Evolutionary conservation across 2,329 filamentous ascomycete genomes (phyloP), one percentile per base, ranked within the genome.

Genomic region (Exophiala bonariae): DNA sequence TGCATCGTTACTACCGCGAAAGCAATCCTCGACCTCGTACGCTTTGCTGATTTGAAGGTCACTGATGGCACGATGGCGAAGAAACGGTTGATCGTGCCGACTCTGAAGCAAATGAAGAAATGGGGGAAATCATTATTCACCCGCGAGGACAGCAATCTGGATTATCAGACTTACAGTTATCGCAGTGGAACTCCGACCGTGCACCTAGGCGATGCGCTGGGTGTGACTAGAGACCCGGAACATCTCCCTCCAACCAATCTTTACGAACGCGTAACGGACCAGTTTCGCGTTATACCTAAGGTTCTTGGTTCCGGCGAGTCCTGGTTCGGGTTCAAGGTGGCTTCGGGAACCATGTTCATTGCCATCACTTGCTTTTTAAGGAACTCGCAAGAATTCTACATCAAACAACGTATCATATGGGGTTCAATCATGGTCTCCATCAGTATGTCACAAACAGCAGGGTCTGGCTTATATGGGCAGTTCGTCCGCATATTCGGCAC

Each of bases 371-470:
- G 77, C 1, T 89, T 80, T 61, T 69, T 90, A 6, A 70, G 77
- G 32, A 62, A 77, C 18, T 85, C 85, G 0, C 81, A 88, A 55
- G 58, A 59, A 0, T 90, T 89, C 61, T 91, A 89, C 62, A 76
- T 81, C 4, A 69, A 81, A 43, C 82, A 91, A 60, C 74, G 87
- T n/a, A 68, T 89, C 2, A 80, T 90, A 4, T 91, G 87, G 87
- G 83, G 85, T 2, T 80, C 89, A 75, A 86, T 91, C 53, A 88
- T 90, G 69, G 75, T 84, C 17, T 80, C 84, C 3, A 83, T 89
- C 20, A 79, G 80, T 44, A 87, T 88, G 83, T 81, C 78, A 1
- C 76, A 80, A 14, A 82, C 81, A 0, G 80, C 84, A 1, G 87
- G 86, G 0, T 82, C 87, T 57, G 84, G 82, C 16, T 75, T 88